A percentile compares a stretch with the other conserved stretches of the same genome.
Evolutionary conservation across 2,329 filamentous ascomycete genomes (phyloP).

Genomic region (Amphichorda felina): DNA sequence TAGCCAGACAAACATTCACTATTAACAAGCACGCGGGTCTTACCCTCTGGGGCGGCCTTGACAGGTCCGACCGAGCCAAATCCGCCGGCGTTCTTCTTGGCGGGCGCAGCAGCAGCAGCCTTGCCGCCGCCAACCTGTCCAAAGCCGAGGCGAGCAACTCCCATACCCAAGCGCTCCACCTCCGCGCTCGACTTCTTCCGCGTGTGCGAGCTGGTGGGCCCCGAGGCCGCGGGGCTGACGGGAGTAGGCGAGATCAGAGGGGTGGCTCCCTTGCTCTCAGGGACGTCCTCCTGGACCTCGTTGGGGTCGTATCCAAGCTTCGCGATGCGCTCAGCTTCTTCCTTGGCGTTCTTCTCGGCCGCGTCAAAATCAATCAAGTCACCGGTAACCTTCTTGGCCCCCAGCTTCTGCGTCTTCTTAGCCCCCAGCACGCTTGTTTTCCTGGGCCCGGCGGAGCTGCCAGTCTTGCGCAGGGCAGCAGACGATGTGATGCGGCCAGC

Average conservation of each 20-base stretch:
- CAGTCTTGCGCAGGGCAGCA: slow-evolving; percentile 69
- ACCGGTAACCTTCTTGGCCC: slow-evolving; percentile 77
- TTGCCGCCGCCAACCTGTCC: slow-evolving; percentile 65
- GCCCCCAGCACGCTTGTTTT: slow-evolving; percentile 79
- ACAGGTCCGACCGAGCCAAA: slow-evolving; percentile 78
- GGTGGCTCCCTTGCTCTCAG: slow-evolving; percentile 26
- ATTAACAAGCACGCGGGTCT: too few relatives aligned
- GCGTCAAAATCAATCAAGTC: slow-evolving; percentile 92
- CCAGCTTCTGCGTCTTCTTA: slow-evolving; percentile 74
- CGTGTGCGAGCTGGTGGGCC: slow-evolving; percentile 34
- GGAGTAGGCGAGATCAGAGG: slow-evolving; percentile 65
- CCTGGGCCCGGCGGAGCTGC: slow-evolving; percentile 51
- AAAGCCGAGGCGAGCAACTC: slow-evolving; percentile 73
- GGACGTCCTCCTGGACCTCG: slow-evolving; percentile 54
- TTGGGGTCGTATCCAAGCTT: slow-evolving; percentile 94
- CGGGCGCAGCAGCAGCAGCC: slow-evolving; percentile 31
- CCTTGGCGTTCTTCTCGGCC: slow-evolving; percentile 91
- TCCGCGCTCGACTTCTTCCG: slow-evolving; percentile 61
- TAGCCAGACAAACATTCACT: background rate
- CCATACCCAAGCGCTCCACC: slow-evolving; percentile 83
- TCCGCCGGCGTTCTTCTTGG: slow-evolving; percentile 67
- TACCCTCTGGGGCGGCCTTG: slow-evolving; percentile 60
- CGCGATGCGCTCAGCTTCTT: slow-evolving; percentile 91
- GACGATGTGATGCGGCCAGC: slow-evolving; percentile 67
- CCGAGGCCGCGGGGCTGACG: slow-evolving; percentile 43